phyloP scores from a whole-genome alignment of 768 basidiomycete species.

The Amanita subjunquillea region DNA sequence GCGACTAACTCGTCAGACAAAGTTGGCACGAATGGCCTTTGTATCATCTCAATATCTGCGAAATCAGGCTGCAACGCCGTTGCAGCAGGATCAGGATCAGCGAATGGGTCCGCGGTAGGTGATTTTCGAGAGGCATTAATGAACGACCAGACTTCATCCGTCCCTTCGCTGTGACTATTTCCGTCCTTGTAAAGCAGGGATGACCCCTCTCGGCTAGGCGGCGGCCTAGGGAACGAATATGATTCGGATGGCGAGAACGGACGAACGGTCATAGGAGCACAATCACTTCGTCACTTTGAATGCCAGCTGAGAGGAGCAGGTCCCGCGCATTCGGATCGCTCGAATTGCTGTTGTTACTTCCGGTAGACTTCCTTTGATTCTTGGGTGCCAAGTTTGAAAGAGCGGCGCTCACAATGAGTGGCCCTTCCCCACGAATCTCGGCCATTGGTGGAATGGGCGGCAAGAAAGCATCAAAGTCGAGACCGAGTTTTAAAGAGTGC shows the following conservation, averaged over 20 bases:
- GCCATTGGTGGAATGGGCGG: slow-evolving; percentile 45
- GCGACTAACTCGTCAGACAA: slow-evolving; percentile 53
- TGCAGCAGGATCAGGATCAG: not conserved
- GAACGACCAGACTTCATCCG: not conserved
- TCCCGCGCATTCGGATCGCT: slow-evolving; percentile 30
- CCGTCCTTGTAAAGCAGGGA: not conserved
- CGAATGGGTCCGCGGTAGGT: not conserved
- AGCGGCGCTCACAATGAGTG: slow-evolving; percentile 22
- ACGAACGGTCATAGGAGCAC: slow-evolving; percentile 50
- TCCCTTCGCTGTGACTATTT: not conserved
- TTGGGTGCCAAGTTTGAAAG: slow-evolving; percentile 13
- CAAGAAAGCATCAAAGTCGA: slow-evolving; percentile 14
- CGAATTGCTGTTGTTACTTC: slow-evolving; percentile 2
- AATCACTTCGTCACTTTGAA: slow-evolving; percentile 16
- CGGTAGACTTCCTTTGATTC: not conserved
- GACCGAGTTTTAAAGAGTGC: slow-evolving; percentile 12
- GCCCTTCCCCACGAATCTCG: slow-evolving; percentile 32
- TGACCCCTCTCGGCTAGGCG: slow-evolving; percentile 15
- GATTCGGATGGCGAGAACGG: slow-evolving; percentile 61
- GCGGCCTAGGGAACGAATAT: slow-evolving; percentile 62
- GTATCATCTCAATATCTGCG: slow-evolving; percentile 35
- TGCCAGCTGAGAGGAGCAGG: slow-evolving; percentile 20
- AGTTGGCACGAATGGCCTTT: slow-evolving; percentile 45
- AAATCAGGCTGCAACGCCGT: slow-evolving; percentile 15
- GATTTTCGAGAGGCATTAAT: not conserved